Percentiles rank a stretch among this genome's conserved stretches.
Evolutionary conservation across 768 basidiomycete species (phyloP).

Genomic region (Mycena epipterygia): DNA sequence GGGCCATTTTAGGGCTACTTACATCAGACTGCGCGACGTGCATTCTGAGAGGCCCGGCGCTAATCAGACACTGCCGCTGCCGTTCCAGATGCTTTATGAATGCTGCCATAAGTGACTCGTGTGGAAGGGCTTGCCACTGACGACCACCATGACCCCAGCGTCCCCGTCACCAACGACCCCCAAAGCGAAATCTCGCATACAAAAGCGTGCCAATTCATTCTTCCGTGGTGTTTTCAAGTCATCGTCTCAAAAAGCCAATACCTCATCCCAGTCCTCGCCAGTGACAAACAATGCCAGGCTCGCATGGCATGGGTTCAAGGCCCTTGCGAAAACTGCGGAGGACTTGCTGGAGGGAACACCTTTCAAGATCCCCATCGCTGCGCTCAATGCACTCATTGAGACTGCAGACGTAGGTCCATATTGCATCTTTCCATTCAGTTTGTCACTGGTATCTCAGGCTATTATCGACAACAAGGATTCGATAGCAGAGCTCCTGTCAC

Average conservation of each 20-base stretch:
- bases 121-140: too few species aligned
- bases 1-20: too few species aligned
- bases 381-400: neutral
- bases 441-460: neutral
- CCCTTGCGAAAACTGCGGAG: neutral
- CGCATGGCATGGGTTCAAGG: neutral
- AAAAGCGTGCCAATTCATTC: too few species aligned
- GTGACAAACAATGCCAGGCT: neutral
- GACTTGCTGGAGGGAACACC: slow-evolving; percentile 7
- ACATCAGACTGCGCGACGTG: too few species aligned
- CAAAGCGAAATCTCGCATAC: too few species aligned
- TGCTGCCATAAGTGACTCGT: too few species aligned
- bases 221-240: neutral
- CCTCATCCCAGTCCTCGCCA: neutral
- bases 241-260: neutral
- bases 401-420: neutral
- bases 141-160: too few species aligned
- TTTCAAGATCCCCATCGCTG: slow-evolving; percentile 9
- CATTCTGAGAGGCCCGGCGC: too few species aligned
- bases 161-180: too few species aligned
- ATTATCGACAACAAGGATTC: slow-evolving; percentile 18
- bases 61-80: too few species aligned
- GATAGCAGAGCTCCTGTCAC: neutral
- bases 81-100: too few species aligned
- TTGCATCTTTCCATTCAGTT: too few species aligned